Percentiles rank a stretch among this genome's conserved stretches.
phyloP scores from a whole-genome alignment of 805 yeast species.

The Yamadazyma ubonensis region DNA sequence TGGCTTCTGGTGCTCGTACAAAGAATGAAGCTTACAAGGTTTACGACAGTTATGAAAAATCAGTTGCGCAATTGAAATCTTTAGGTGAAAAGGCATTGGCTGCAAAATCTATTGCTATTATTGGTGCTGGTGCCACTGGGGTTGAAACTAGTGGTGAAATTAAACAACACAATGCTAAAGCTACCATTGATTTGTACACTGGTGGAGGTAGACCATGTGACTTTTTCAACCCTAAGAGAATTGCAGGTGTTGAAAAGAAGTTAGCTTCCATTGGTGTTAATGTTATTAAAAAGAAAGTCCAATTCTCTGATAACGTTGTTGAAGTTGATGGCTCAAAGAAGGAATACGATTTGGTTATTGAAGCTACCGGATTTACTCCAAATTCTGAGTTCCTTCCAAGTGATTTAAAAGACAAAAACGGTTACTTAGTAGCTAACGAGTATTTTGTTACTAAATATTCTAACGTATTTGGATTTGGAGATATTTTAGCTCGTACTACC shows the following conservation, averaged over 20 bases:
- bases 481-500: constrained; percentile 25
- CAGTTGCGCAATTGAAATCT: constrained; percentile 16
- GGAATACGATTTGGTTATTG: constrained; percentile 30
- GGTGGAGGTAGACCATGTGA: constrained; percentile 21
- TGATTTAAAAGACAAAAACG: constrained; percentile 22
- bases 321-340: constrained; percentile 18
- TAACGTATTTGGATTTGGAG: constrained; percentile 37
- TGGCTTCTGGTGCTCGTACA: constrained; percentile 34
- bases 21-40: constrained; percentile 26
- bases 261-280: constrained; percentile 21
- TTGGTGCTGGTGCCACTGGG: constrained; percentile 44
- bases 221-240: constrained; percentile 14
- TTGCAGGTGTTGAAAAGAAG: constrained; percentile 16
- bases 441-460: constrained; percentile 23
- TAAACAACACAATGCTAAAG: constrained; percentile 19
- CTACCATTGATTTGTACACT: constrained; percentile 25
- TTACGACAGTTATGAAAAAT: constrained; percentile 17
- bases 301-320: constrained; percentile 14
- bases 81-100: constrained; percentile 17
- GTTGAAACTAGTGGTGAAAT: constrained; percentile 41
- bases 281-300: constrained; percentile 20
- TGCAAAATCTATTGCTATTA: constrained; percentile 30
- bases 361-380: constrained; percentile 26
- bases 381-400: constrained; percentile 32
- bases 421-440: constrained; percentile 30